phyloP scores from a whole-genome alignment of 345 rosid genomes.

The Euphorbia peplus region DNA sequence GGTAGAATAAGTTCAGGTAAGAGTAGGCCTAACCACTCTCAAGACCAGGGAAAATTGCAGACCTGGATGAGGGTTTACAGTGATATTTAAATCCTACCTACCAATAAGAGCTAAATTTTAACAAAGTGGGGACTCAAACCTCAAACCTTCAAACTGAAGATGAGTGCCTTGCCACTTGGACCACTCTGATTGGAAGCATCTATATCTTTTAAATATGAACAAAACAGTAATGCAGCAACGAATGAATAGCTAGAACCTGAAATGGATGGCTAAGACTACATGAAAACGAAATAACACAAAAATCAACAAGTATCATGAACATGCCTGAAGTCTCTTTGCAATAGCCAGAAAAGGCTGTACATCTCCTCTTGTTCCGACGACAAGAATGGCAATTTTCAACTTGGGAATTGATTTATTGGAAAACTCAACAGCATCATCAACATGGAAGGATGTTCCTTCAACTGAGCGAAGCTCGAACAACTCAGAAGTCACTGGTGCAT shows the following conservation, averaged over 20 bases:
- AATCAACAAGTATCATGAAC: slow-evolving; percentile 19
- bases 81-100: no score
- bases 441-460: slow-evolving; percentile 42
- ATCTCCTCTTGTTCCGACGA: slow-evolving; percentile 99
- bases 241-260: neutral
- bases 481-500: slow-evolving; percentile 70
- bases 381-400: slow-evolving; percentile 77
- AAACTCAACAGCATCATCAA: slow-evolving; percentile 39
- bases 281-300: slow-evolving; percentile 1
- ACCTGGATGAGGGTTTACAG: no score
- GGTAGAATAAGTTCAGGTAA: no score
- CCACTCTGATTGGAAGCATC: no score
- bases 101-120: no score
- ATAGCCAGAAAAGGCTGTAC: slow-evolving; percentile 94
- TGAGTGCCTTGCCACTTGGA: no score
- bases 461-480: slow-evolving; percentile 61
- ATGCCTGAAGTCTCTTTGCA: slow-evolving; percentile 94
- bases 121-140: no score
- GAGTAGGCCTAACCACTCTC: no score
- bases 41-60: no score
- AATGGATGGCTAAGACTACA: neutral
- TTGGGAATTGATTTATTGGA: slow-evolving; percentile 57
- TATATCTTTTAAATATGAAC: neutral
- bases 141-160: no score
- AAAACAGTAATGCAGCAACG: neutral